phyloP scores from a whole-genome alignment of 2,329 filamentous ascomycete genomes.

The Calonectria pseudoreteaudii region DNA sequence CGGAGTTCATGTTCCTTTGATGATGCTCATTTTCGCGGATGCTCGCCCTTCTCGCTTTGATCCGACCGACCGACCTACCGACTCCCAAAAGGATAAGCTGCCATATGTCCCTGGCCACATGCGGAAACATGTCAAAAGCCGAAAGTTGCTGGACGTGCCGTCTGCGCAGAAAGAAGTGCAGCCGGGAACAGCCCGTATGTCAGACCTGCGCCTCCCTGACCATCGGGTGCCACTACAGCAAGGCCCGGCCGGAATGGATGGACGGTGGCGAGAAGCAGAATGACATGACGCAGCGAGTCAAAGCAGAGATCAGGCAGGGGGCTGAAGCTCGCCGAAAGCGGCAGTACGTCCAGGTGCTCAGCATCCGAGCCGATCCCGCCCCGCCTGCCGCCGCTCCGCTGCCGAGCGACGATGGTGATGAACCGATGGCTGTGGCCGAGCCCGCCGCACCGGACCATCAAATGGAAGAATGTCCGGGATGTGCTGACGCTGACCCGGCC shows the following conservation, averaged over 20 bases:
- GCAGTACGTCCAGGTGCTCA: neutral
- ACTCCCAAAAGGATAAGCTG: no score
- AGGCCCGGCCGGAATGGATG: constrained; percentile 61
- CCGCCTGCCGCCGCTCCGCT: neutral
- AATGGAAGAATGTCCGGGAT: neutral
- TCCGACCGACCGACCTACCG: neutral
- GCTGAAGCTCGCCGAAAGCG: constrained; percentile 48
- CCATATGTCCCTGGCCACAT: neutral
- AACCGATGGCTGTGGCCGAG: neutral
- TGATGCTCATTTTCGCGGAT: no score
- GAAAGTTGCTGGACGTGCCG: constrained; percentile 29
- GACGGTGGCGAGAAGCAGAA: constrained; percentile 46
- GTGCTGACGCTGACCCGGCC: neutral
- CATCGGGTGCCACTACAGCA: constrained; percentile 60
- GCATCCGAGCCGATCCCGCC: neutral
- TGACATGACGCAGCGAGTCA: constrained; percentile 39
- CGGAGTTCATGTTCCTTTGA: neutral
- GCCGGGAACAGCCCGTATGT: constrained; percentile 6
- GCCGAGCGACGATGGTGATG: neutral
- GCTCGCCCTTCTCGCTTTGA: neutral
- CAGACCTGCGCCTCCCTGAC: constrained; percentile 55
- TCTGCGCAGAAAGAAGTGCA: constrained; percentile 30
- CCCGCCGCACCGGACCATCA: neutral
- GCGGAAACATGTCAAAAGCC: neutral
- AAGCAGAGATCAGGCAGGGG: constrained; percentile 39